Conservation (phyloP, 2,329 filamentous ascomycete genomes). For the Teratosphaeria gauchensis region DNA sequence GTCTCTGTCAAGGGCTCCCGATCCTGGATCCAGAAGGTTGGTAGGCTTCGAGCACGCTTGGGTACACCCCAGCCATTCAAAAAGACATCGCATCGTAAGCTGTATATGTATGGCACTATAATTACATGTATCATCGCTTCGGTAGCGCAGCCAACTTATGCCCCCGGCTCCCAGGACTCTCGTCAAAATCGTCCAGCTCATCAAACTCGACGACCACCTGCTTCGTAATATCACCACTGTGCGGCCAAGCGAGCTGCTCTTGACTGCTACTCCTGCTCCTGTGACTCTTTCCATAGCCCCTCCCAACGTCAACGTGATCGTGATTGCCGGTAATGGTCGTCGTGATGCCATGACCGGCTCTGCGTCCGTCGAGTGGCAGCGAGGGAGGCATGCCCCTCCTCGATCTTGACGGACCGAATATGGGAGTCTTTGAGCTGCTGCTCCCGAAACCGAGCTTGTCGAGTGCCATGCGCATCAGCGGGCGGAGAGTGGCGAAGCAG, state of each 20-base stretch:
- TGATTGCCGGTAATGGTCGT: conserved; percentile 10
- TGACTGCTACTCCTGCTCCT: conserved; percentile 10
- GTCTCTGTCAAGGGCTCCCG: too few relatives aligned
- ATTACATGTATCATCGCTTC: not conserved
- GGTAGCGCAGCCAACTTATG: not conserved
- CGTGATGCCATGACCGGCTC: not conserved
- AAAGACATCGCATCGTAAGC: too few relatives aligned
- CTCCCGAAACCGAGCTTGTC: conserved; percentile 5
- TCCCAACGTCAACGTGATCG: not conserved
- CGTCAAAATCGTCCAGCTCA: not conserved
- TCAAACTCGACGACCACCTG: conserved; percentile 10
- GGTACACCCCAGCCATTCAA: too few relatives aligned
- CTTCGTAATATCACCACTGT: conserved; percentile 9
- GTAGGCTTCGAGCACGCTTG: too few relatives aligned
- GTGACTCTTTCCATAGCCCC: not conserved
- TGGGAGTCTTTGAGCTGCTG: not conserved
- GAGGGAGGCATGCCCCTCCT: not conserved
- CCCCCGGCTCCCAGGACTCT: not conserved
- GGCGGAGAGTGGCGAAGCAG: conserved; percentile 40
- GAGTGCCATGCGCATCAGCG: conserved; percentile 31
- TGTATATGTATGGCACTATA: not conserved
- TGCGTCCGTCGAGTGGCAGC: not conserved
- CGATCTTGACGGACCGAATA: conserved; percentile 3
- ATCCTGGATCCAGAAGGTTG: too few relatives aligned
- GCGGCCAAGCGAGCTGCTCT: conserved; percentile 8